A percentile compares a stretch with the other conserved stretches of the same genome.
Conservation (phyloP, 2,329 filamentous ascomycete species). For the Talaromyces islandicus region DNA sequence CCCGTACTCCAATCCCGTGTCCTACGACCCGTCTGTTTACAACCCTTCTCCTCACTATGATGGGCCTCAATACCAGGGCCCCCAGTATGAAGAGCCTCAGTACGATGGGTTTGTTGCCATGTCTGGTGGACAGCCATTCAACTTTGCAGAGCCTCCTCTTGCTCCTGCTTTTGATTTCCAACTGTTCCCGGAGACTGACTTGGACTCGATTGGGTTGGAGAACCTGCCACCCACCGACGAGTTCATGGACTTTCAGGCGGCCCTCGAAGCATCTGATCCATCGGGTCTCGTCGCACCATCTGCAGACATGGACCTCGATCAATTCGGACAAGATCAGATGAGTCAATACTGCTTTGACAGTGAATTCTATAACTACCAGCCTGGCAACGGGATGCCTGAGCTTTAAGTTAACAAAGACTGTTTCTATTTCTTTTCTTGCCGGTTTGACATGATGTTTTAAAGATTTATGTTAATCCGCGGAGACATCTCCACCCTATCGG, state of each 20-base stretch:
- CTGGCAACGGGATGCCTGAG: slow-evolving; percentile 1
- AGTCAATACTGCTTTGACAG: slow-evolving; percentile 10
- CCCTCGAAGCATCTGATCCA: slow-evolving; percentile 1
- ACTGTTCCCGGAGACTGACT: slow-evolving; percentile 7
- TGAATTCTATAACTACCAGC: slow-evolving; percentile 4
- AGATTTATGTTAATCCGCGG: background rate
- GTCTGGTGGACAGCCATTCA: slow-evolving; percentile 1
- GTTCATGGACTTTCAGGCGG: slow-evolving; percentile 2
- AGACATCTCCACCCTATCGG: background rate
- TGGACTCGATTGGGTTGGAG: slow-evolving; percentile 4
- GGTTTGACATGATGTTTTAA: background rate
- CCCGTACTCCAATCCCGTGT: slow-evolving; percentile 2
- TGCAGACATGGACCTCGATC: slow-evolving; percentile 9
- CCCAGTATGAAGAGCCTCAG: background rate
- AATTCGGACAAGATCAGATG: slow-evolving; percentile 7
- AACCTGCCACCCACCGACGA: slow-evolving; percentile 3
- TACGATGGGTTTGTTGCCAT: slow-evolving; percentile 5
- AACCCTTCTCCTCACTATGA: background rate
- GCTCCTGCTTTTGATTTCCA: slow-evolving; percentile 8
- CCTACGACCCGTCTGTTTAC: slow-evolving; percentile 1
- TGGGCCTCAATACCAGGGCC: background rate
- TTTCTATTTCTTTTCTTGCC: background rate
- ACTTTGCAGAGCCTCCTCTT: slow-evolving; percentile 7
- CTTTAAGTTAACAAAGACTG: background rate
- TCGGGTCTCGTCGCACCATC: background rate